phyloP scores from a whole-genome alignment of 129 eudicot genomes.

The Artemisia tridentata region DNA sequence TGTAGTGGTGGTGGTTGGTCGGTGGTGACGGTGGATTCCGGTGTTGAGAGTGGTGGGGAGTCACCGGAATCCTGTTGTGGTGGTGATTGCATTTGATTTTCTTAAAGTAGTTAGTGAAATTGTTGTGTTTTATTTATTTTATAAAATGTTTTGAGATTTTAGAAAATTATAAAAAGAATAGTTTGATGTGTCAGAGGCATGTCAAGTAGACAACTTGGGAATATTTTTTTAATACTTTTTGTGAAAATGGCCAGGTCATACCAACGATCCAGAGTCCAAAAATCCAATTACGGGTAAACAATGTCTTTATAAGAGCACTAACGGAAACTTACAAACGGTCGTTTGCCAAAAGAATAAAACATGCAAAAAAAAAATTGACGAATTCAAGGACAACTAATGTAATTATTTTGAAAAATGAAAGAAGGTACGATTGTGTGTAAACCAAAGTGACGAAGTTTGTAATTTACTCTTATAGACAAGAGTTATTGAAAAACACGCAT shows the following conservation, averaged over 20 bases:
- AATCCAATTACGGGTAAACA: too few relatives aligned
- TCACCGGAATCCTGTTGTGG: constrained; percentile 20
- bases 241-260: constrained; percentile 15
- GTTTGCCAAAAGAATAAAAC: too few relatives aligned
- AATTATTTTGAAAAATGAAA: background rate
- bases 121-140: background rate
- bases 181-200: constrained; percentile 8
- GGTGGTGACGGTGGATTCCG: constrained; percentile 27
- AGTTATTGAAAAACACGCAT: too few relatives aligned
- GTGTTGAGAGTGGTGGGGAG: constrained; percentile 1
- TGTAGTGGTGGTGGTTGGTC: constrained; percentile 45
- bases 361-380: too few relatives aligned
- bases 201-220: constrained; percentile 16
- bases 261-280: background rate
- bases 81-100: constrained; percentile 22
- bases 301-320: too few relatives aligned
- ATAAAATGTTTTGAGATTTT: background rate
- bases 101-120: background rate
- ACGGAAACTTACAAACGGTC: too few relatives aligned
- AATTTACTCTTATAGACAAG: too few relatives aligned
- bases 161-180: background rate
- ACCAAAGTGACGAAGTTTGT: too few relatives aligned
- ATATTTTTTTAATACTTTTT: background rate
- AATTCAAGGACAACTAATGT: background rate
- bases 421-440: too few relatives aligned